phyloP scores from a whole-genome alignment of 2,329 filamentous ascomycete species.

The Simplicillium sp. region DNA sequence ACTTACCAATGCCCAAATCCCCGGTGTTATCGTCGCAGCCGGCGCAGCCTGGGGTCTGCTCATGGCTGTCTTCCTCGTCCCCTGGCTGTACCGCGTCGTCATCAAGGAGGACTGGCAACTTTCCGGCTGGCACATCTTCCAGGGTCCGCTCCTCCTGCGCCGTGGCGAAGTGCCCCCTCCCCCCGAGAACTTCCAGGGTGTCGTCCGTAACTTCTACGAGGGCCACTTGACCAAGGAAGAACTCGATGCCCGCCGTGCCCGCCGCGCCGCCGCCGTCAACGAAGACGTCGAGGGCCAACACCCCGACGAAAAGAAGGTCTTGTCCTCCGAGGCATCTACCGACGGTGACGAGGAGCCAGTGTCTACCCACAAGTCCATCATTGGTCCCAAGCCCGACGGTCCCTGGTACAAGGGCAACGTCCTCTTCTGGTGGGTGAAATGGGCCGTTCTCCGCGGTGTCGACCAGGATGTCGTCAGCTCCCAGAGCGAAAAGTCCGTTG shows the following conservation, averaged over 20 bases:
- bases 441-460: slow-evolving; percentile 35
- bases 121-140: slow-evolving; percentile 40
- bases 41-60: slow-evolving; percentile 40
- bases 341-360: slow-evolving; percentile 26
- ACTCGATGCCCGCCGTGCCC: slow-evolving; percentile 31
- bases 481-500: slow-evolving; percentile 26
- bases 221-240: slow-evolving; percentile 46
- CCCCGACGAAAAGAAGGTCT: slow-evolving; percentile 17
- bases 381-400: slow-evolving; percentile 31
- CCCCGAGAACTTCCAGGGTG: slow-evolving; percentile 29
- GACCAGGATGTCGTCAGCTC: slow-evolving; percentile 29
- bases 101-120: slow-evolving; percentile 53
- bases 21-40: slow-evolving; percentile 43
- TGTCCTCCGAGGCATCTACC: slow-evolving; percentile 13
- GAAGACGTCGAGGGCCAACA: slow-evolving; percentile 14
- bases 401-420: slow-evolving; percentile 31
- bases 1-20: slow-evolving; percentile 37
- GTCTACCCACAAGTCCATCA: slow-evolving; percentile 16
- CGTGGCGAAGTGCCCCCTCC: slow-evolving; percentile 28
- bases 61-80: slow-evolving; percentile 43
- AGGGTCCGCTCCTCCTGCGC: slow-evolving; percentile 42
- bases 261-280: slow-evolving; percentile 9
- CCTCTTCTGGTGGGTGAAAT: slow-evolving; percentile 35
- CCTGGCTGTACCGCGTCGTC: slow-evolving; percentile 49
- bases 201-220: slow-evolving; percentile 44